Evolutionary conservation across 192 early-diverging fungal genomes (phyloP), one percentile per base, ranked within the genome.

Genomic region (Umbelopsis sp.): DNA sequence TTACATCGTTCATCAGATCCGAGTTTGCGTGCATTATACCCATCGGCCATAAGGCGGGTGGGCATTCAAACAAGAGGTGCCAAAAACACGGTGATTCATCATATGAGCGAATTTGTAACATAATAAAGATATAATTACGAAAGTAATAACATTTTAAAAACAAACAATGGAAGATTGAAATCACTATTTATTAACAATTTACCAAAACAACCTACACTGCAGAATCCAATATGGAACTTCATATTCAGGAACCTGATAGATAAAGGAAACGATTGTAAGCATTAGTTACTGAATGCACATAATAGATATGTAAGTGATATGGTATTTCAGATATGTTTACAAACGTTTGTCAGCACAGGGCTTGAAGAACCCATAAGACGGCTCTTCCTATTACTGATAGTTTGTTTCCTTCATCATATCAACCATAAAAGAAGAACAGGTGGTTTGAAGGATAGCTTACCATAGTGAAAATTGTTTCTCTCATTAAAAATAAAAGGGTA

Each of bases 371-470:
- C 56, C 56, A 29, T 62, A 62, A 62, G 56, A 62, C 56, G 56
- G 56, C 56, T 62, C 56, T 62, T 62, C 56, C 56, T 62, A 62
- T 29, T 62, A 62, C 56, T 62, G 56, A 62, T 62, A 62, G 56
- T 62, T 62, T 62, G 56, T 12, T 62, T 62, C 56, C 34, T 62
- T 62, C 56, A 62, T 62, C 56, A 62, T 62, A 62, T 36, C 56
- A 62, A 62, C 56, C 56, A 62, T 12, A 31, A 26, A 26, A 20
- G 17, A 34, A 20, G 26, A 12, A 17, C n/a, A 36, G 0, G 31
- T 34, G 5, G 0, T 34, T 2, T 0, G 14, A 34, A 62, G 11
- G 54, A 1, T 34, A 1, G 34, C 56, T 62, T 31, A 62, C 56
- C 56, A 62, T 62, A 0, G 16, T 22, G 56, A 0, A 16, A 62